Evolutionary conservation across 1,284 basidiomycete species (phyloP), one percentile per base, ranked within the genome.

Genomic region (Crocinoboletus sp.): DNA sequence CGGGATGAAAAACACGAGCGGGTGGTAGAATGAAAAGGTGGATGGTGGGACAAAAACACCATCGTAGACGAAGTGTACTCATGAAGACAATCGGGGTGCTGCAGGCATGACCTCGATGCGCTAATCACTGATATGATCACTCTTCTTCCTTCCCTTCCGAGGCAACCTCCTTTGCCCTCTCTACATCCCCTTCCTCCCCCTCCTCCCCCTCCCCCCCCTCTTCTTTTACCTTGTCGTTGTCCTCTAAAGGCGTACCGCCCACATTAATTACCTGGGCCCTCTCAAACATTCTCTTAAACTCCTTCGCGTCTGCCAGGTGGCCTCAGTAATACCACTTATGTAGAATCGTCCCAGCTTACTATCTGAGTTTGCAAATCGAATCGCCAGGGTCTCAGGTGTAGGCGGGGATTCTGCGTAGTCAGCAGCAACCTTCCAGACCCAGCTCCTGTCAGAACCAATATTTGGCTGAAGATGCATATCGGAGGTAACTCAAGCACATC

Each of bases 401-500:
- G 94, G 80, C 46, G 89, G 91, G 48, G 79, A 78, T 64, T 97
- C 94, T 41, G 95, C 83, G 64, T 91, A 93, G 68, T 99, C 96
- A 34, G 95, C 96, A 43, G 84, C 79, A 43, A 96, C 94, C 70
- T 97, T 94, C 87, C 89, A 99, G 30, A 99, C 96, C 96, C 96
- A 99, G 59, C 93, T 96, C 68, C 96, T 84, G 75, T 99, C 96
- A 43, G 94, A 98, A 39, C 95, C 96, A 61, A 99, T 93, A 73
- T 99, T 99, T 59, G 95, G 93, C 64, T 94, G 89, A 54, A 99
- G 84, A 61, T 77, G 84, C 91, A 99, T 99, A 53, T 97, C 94
- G 39, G 78, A 57, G 25, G 88, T 73, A 65, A 99, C 95, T 97
- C 56, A 0, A 45, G 41, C 27, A 34, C 28, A 16, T 36, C 17